Evolutionary conservation across 164 flowering plant species (phyloP).

Genomic region (Cinnamomum micranthum): DNA sequence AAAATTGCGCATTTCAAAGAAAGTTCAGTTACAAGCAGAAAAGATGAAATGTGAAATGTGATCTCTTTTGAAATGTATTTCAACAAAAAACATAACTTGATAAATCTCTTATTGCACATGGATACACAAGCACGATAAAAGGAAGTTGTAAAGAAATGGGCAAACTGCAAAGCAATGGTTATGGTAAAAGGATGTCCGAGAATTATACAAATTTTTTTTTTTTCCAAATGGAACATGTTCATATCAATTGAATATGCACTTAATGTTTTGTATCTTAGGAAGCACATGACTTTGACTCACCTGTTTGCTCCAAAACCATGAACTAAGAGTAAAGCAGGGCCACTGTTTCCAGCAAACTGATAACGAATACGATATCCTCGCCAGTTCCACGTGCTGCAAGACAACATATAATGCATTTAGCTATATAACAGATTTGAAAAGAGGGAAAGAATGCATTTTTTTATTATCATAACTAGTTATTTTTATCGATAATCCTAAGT

Average conservation of each 20-base stretch:
- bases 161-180: not conserved
- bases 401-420: not conserved
- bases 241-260: constrained; percentile 24
- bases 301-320: constrained; percentile 99
- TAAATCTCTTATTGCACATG: not conserved
- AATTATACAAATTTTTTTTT: not conserved
- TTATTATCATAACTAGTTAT: too few relatives aligned
- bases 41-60: too few relatives aligned
- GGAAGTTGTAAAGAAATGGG: not conserved
- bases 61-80: too few relatives aligned
- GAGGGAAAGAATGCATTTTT: too few relatives aligned
- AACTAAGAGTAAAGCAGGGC: constrained; percentile 77
- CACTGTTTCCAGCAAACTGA: constrained; percentile 63
- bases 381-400: constrained; percentile 83
- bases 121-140: not conserved
- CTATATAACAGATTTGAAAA: too few relatives aligned
- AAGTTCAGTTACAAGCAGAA: too few relatives aligned
- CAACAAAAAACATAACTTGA: too few relatives aligned
- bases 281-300: constrained; percentile 45
- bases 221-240: not conserved
- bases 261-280: constrained; percentile 27
- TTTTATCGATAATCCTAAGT: too few relatives aligned
- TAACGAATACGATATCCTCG: constrained; percentile 79
- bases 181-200: not conserved
- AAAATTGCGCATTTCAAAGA: too few relatives aligned